These are phyloP conservation scores for Scedosporium aurantiacum DNA, from an alignment of 2,329 filamentous ascomycete species.

Conservation along the genomic window DNA sequence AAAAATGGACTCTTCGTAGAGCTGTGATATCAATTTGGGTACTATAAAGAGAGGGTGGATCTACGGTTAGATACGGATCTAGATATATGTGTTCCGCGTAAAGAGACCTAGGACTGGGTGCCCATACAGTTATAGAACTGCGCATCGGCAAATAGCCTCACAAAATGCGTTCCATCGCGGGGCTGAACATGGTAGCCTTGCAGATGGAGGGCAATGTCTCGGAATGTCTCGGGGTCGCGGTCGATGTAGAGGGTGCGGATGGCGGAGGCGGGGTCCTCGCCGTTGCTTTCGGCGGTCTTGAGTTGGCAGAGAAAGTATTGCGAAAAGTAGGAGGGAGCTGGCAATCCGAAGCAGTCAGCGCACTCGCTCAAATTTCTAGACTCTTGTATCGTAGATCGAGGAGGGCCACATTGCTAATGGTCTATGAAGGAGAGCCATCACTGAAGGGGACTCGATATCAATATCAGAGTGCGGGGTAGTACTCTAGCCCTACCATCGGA, in stretches of 20 bases:
- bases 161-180: conserved; percentile 74
- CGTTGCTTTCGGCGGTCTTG: conserved; percentile 47
- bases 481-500: conserved; percentile 49
- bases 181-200: conserved; percentile 85
- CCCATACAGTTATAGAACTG: conserved; percentile 78
- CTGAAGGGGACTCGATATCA: too few relatives aligned
- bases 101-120: background rate
- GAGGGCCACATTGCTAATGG: too few relatives aligned
- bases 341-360: background rate
- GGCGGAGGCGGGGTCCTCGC: conserved; percentile 32
- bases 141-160: conserved; percentile 85
- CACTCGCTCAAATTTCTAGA: background rate
- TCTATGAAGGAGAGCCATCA: too few relatives aligned
- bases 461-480: background rate
- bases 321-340: conserved; percentile 92
- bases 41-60: conserved; percentile 37
- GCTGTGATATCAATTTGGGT: conserved; percentile 77
- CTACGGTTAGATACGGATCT: conserved; percentile 3
- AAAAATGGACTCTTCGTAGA: conserved; percentile 86
- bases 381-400: too few relatives aligned
- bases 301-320: conserved; percentile 85
- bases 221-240: conserved; percentile 79
- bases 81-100: too few relatives aligned
- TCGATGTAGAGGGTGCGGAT: conserved; percentile 89
- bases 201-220: conserved; percentile 79